phyloP scores from a whole-genome alignment of 257 asterid genomes.

The Scutellaria minor region DNA sequence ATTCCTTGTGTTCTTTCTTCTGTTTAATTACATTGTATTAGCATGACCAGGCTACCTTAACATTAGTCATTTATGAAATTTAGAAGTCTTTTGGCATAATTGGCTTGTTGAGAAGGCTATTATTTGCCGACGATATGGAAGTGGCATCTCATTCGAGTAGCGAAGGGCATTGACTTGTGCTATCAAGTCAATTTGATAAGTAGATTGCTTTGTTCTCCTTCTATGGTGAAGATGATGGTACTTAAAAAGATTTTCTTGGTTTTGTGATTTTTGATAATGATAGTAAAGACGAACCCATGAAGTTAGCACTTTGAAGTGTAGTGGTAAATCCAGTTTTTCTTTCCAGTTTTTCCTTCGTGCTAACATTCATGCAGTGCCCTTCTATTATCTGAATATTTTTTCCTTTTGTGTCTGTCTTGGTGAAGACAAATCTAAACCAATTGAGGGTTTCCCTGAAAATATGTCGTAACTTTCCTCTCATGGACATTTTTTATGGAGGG shows the following conservation, averaged over 20 bases:
- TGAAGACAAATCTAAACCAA: neutral
- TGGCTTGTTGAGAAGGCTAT: neutral
- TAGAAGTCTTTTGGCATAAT: neutral
- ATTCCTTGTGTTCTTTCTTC: neutral
- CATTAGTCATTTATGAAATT: neutral
- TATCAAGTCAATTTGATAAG: conserved; percentile 3
- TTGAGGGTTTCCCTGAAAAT: neutral
- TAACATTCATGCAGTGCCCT: neutral
- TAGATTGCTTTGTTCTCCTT: neutral
- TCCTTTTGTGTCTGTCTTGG: neutral
- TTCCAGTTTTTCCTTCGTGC: neutral
- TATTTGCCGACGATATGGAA: neutral
- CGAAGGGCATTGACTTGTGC: neutral
- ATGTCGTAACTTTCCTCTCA: neutral
- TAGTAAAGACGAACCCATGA: neutral
- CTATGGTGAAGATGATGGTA: neutral
- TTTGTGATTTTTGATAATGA: conserved; percentile 16
- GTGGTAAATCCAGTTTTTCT: neutral
- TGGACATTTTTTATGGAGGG: neutral
- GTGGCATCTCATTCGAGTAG: neutral
- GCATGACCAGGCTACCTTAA: neutral
- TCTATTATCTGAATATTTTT: neutral
- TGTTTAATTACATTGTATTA: conserved; percentile 1
- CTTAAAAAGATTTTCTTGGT: neutral
- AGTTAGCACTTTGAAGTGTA: neutral